Evolutionary conservation across 1,139 yeast genomes (phyloP), one percentile per base, ranked within the genome.

Genomic region (Magnusiomyces paraingens): DNA sequence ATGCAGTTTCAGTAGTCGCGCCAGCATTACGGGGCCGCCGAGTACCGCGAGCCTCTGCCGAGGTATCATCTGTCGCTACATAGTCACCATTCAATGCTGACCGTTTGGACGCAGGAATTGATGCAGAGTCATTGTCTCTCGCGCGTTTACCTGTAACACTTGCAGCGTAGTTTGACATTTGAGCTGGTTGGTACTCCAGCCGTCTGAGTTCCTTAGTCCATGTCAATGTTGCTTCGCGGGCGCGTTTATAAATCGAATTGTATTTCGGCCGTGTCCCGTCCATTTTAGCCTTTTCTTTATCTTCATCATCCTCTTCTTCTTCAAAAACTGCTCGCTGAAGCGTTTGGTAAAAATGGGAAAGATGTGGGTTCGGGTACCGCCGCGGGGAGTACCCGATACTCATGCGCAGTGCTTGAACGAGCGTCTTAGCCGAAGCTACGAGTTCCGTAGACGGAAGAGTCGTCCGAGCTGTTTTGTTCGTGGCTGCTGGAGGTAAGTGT

Each of bases 311-410:
- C 2, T 67, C 69, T 56, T 80, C 86, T 15, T 78, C 77, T 59
- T 86, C 91, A 49, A 90, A 70, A 17, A 88, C 75, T 57, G 82
- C 80, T 55, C 86, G 85, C 62, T 84, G 83, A 26, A 89, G 68
- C 0, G 83, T 72, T 57, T 79, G 77, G 66, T 82, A 84, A 62
- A 83, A 86, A 73, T 81, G 83, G 56, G 81, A 82, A 46, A 90
- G 68, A 1, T 78, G 71, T 0, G 96, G 95, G 64, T 86, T 89
- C 12, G 77, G 78, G 61, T 73, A 83, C 4, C 81, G 77, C 6
- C 68, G 65, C 0, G 94, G 90, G n/a, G 71, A 67, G 62, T 83
- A 87, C 0, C 79, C 78, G 15, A 68, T 65, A 21, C 68, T 70
- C 64, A 79, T 67, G 20, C 70, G 71, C 53, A 81, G 71, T 36